These are phyloP conservation scores for Prosopis cineraria DNA, from an alignment of 306 rosid species.

Conservation along the genomic window DNA sequence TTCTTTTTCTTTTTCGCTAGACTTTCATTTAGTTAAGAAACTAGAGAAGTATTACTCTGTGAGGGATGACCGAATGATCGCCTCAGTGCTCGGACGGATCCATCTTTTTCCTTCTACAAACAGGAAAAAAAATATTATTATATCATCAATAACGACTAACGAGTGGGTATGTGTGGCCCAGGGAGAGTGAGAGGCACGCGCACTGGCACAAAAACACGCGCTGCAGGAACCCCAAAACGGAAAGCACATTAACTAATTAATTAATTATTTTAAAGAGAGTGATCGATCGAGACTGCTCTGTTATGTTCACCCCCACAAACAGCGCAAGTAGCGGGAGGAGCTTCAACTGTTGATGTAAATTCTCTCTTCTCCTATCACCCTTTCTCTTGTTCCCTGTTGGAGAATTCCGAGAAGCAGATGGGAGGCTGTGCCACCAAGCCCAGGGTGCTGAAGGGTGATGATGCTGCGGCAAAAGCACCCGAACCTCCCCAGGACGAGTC, in stretches of 20 bases:
- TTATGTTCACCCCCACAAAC: neutral
- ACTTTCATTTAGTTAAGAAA: too few relatives aligned
- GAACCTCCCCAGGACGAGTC: constrained; percentile 28
- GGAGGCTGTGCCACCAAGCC: constrained; percentile 79
- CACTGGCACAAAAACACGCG: neutral
- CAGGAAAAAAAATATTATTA: too few relatives aligned
- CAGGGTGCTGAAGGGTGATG: constrained; percentile 40
- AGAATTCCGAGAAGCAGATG: too few relatives aligned
- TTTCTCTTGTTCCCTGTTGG: too few relatives aligned
- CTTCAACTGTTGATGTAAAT: neutral
- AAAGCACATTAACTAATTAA: neutral
- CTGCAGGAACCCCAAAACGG: neutral
- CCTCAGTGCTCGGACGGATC: too few relatives aligned
- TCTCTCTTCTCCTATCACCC: neutral
- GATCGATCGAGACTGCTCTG: neutral
- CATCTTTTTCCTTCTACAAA: too few relatives aligned
- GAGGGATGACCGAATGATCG: too few relatives aligned
- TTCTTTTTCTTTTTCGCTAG: too few relatives aligned
- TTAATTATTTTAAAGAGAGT: neutral
- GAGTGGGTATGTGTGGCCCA: too few relatives aligned
- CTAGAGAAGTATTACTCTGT: too few relatives aligned
- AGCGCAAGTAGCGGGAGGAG: neutral
- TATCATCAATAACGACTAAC: too few relatives aligned
- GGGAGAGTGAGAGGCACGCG: neutral
- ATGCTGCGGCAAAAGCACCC: constrained; percentile 13